Base-by-base conservation (phyloP, 768 basidiomycete genomes). In the Mycena chlorophos region DNA sequence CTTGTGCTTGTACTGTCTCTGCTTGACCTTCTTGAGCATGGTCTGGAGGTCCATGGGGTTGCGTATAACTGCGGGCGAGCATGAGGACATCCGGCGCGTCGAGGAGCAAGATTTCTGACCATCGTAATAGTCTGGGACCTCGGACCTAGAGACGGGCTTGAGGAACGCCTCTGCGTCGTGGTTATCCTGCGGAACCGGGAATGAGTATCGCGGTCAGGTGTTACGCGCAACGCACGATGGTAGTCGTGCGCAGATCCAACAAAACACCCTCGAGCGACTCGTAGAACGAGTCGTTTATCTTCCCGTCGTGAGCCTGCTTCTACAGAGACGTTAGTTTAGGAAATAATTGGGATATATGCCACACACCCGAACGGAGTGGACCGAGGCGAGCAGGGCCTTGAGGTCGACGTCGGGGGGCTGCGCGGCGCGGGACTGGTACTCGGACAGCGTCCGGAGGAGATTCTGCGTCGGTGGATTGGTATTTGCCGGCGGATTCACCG, bases 21-120 rank as follows among this genome's bases (percentile, higher is more conserved):
- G 77, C 75, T 97, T 98, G 68, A 98, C 89, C 73, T 95, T 95
- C 80, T 87, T 93, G 49, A 88, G 79, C 83, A 99, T 90, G 0
- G 94, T 90, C 58, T 86, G 86, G 40, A 98, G 78, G 75, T 99
- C 97, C 97, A 99, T 99, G 4, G 97, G 94, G 59, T 86, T 86
- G 52, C 87, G 74, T 70, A 99, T 97, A 63, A 96, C 97, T 98
- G 66, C 13, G 30, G 26, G 2, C 12, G 20, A 38, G 27, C 48
- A 56, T 46, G 40, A 62, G 30, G 48, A 52, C 19, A 42, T 43
- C 34, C 57, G 63, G 54, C 46, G 29, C 50, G 19, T 53, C 37
- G 42, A 1, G 42, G 30, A 42, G 29, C 52, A 45, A 54, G 31
- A 31, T 52, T 13, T 75, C 87, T 56, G 59, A 93, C 96, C 83